phyloP scores from a whole-genome alignment of 345 rosid species.

The Balakata baccata region DNA sequence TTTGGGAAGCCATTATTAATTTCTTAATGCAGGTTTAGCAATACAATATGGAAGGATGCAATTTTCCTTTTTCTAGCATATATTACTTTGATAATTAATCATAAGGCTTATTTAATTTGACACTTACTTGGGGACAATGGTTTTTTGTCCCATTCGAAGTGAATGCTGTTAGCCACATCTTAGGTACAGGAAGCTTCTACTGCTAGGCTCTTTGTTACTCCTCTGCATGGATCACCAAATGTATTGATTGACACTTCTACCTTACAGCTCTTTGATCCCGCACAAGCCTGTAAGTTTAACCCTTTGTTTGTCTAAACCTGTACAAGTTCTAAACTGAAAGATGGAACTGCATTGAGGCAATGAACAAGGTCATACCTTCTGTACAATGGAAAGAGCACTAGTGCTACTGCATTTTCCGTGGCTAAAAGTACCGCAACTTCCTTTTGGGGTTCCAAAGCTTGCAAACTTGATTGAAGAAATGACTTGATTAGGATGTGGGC shows the following conservation, averaged over 20 bases:
- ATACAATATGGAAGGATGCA: background rate
- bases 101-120: slow-evolving; percentile 16
- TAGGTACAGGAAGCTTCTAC: slow-evolving; percentile 78
- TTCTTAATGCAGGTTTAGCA: background rate
- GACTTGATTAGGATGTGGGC: slow-evolving; percentile 60
- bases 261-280: slow-evolving; percentile 73
- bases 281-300: slow-evolving; percentile 59
- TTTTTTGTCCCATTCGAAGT: slow-evolving; percentile 12
- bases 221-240: slow-evolving; percentile 84
- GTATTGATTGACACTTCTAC: slow-evolving; percentile 51
- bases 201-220: slow-evolving; percentile 75
- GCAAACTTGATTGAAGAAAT: slow-evolving; percentile 78
- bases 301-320: slow-evolving; percentile 1
- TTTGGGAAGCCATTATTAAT: background rate
- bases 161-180: slow-evolving; percentile 20
- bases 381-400: slow-evolving; percentile 50
- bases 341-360: background rate
- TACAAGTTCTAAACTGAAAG: background rate
- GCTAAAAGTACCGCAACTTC: slow-evolving; percentile 74
- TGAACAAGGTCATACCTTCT: slow-evolving; percentile 44
- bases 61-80: background rate
- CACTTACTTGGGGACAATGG: slow-evolving; percentile 8
- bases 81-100: background rate
- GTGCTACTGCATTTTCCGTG: slow-evolving; percentile 59
- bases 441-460: slow-evolving; percentile 80